Percentiles rank a stretch among this genome's conserved stretches.
Conservation (phyloP, 2,329 filamentous ascomycete species). For the Stemphylium lycopersici region DNA sequence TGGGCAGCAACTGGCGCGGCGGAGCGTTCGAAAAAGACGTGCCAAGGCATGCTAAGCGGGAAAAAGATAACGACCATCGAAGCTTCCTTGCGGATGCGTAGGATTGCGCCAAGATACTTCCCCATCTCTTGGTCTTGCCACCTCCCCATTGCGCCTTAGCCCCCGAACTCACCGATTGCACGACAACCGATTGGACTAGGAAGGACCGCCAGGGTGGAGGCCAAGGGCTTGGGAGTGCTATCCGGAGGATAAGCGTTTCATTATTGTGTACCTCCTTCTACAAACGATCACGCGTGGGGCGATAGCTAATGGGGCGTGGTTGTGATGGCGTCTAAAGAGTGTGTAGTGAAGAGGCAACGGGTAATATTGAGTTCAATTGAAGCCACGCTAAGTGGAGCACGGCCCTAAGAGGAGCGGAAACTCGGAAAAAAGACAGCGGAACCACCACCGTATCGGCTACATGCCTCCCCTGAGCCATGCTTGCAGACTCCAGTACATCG, state of each 20-base stretch:
- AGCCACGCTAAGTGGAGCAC: background rate
- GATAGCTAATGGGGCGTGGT: constrained; percentile 11
- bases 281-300: constrained; percentile 11
- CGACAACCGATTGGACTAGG: background rate
- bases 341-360: background rate
- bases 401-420: background rate
- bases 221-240: constrained; percentile 27
- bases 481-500: too few species aligned
- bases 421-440: too few species aligned
- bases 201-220: constrained; percentile 8
- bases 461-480: too few species aligned
- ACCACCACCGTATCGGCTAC: too few species aligned
- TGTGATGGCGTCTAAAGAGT: background rate
- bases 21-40: constrained; percentile 27
- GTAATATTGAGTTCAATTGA: background rate
- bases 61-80: constrained; percentile 26
- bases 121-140: constrained; percentile 10
- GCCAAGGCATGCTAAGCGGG: constrained; percentile 28
- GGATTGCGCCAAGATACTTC: background rate
- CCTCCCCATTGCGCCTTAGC: constrained; percentile 13
- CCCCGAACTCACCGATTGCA: background rate
- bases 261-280: constrained; percentile 14
- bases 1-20: constrained; percentile 20
- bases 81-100: constrained; percentile 17
- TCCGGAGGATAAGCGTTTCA: constrained; percentile 23